Evolutionary conservation across 192 early-diverging fungal species (phyloP).

Genomic region (Backusella morwellensis): DNA sequence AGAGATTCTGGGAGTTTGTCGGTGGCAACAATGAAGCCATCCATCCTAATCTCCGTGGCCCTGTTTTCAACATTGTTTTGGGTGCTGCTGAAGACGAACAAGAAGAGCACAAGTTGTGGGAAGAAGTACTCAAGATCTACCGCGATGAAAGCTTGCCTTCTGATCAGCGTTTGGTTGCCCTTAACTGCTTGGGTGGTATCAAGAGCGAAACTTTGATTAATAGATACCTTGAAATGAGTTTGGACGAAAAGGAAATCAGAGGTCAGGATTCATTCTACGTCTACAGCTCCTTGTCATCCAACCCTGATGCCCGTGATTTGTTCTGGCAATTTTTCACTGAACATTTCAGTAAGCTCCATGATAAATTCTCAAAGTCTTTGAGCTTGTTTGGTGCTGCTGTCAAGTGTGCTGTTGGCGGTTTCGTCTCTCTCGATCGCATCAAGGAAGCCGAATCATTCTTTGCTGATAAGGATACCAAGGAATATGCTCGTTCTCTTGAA

Average conservation of each 20-base stretch:
- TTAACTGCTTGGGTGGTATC: slow-evolving; percentile 58
- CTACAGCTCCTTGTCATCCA: slow-evolving; percentile 48
- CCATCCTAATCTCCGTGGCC: slow-evolving; percentile 68
- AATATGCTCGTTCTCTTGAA: slow-evolving; percentile 63
- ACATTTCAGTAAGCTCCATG: slow-evolving; percentile 56
- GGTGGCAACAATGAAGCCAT: slow-evolving; percentile 67
- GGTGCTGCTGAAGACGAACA: slow-evolving; percentile 54
- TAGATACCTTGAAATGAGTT: slow-evolving; percentile 57
- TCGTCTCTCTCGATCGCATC: slow-evolving; percentile 53
- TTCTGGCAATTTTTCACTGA: slow-evolving; percentile 69
- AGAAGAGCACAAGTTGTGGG: slow-evolving; percentile 45
- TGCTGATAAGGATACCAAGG: slow-evolving; percentile 57
- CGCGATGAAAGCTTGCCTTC: slow-evolving; percentile 53
- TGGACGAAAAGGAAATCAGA: slow-evolving; percentile 63
- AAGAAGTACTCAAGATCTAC: slow-evolving; percentile 62
- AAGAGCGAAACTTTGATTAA: slow-evolving; percentile 55
- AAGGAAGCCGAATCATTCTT: slow-evolving; percentile 65
- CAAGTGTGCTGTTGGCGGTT: slow-evolving; percentile 43
- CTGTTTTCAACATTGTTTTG: slow-evolving; percentile 74
- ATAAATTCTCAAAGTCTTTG: slow-evolving; percentile 53
- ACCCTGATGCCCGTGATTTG: slow-evolving; percentile 50
- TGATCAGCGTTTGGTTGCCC: slow-evolving; percentile 69
- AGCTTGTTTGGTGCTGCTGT: slow-evolving; percentile 46
- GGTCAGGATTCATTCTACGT: slow-evolving; percentile 68
- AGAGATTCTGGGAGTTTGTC: slow-evolving; percentile 68